Evolutionary conservation across 2,329 filamentous ascomycete genomes (phyloP), one percentile per base, ranked within the genome.

Genomic region (Phialophora chinensis): DNA sequence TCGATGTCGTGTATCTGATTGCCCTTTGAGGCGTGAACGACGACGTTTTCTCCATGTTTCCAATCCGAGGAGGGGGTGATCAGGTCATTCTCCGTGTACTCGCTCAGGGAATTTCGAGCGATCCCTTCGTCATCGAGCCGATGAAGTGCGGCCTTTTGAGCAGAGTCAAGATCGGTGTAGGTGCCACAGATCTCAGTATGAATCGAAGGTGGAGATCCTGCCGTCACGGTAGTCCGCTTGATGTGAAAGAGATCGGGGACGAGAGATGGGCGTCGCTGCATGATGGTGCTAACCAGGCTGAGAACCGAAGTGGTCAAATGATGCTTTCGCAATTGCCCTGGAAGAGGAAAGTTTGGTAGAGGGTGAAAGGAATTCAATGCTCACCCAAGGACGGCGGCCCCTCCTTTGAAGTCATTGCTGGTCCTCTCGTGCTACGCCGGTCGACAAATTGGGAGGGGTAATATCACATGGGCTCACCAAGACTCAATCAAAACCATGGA

Each of bases 101-200:
- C 60, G 55, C 10, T 56, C 17, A 63, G 50, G 3, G 54, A 55
- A 20, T 25, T 49, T 25, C 54, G 54, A 52, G 55, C n/a, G 14
- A 63, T 56, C 2, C 65, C 65, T 60, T 66, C 65, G 42, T 66
- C 60, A 33, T 63, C 65, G 17, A 66, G 65, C 33, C 65, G 60
- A 20, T 50, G 65, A 11, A 63, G 47, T 27, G 53, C 65, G 27
- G 50, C 60, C 11, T 52, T 57, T 42, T 66, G 60, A 17, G 65
- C 65, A 23, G 65, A 63, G 50, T 63, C 65, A 2, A 66, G 54
- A 33, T 59, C 54, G 20, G 65, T 66, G 38, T 60, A 66, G 11
- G 65, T 66, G 10, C 60, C 65, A 49, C 65, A 66, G 35, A 66
- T 60, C 52, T 66, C 65, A n/a, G 65, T 66, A 17, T 35, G 60